phyloP scores from a whole-genome alignment of 805 yeast species.

The Metschnikowia matae region DNA sequence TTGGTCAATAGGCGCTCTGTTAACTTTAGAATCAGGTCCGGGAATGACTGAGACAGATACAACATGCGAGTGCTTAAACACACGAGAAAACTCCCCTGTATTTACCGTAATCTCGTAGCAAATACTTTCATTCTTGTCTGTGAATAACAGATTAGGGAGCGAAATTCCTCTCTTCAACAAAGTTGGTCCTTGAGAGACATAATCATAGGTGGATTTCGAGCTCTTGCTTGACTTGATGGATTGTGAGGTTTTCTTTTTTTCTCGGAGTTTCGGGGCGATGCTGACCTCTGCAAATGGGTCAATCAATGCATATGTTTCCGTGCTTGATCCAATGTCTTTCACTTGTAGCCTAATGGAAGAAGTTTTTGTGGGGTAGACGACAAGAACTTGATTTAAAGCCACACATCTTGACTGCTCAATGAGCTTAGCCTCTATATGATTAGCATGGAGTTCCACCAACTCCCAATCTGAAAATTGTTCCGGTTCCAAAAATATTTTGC shows the following conservation, averaged over 20 bases:
- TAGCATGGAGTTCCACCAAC: constrained; percentile 77
- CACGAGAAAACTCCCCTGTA: constrained; percentile 30
- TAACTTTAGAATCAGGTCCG: constrained; percentile 42
- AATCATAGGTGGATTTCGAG: constrained; percentile 18
- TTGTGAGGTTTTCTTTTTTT: constrained; percentile 21
- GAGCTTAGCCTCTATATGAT: constrained; percentile 65
- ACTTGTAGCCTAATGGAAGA: constrained; percentile 58
- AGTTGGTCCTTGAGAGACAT: constrained; percentile 26
- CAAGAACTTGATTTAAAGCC: constrained; percentile 50
- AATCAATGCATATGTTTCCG: constrained; percentile 48
- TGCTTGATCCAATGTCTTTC: constrained; percentile 40
- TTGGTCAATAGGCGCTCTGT: constrained; percentile 6
- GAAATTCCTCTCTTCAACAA: constrained; percentile 51
- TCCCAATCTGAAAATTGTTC: constrained; percentile 83
- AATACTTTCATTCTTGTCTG: constrained; percentile 6
- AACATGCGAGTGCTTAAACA: constrained; percentile 36
- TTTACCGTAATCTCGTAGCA: constrained; percentile 46
- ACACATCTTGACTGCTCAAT: constrained; percentile 80
- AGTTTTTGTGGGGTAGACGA: constrained; percentile 61
- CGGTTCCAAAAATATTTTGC: constrained; percentile 74
- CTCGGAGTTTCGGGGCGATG: constrained; percentile 60
- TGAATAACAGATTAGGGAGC: constrained; percentile 47
- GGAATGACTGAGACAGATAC: constrained; percentile 50
- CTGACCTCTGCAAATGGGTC: constrained; percentile 65
- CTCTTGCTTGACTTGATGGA: constrained; percentile 19